Percentiles rank a stretch among this genome's conserved stretches.
These are phyloP conservation scores for Mortierella sp. DNA, from an alignment of 371 early-diverging fungal species.

Conservation along the genomic window DNA sequence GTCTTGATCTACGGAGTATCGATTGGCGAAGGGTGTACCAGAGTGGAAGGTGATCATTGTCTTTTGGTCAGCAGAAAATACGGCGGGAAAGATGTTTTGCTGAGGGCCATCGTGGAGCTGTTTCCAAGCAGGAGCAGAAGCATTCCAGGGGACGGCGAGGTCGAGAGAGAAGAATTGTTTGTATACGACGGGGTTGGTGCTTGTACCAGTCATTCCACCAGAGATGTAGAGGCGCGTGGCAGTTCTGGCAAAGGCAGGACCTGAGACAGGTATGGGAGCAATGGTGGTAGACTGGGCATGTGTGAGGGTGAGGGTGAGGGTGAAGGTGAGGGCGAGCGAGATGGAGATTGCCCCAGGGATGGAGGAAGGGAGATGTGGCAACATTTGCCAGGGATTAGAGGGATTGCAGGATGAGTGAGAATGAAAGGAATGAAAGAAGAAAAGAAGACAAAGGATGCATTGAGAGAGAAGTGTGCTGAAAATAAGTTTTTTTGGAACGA, in stretches of 20 bases:
- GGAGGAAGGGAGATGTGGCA: not conserved
- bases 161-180: conserved; percentile 41
- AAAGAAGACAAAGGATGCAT: too few species aligned
- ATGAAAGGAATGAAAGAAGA: too few species aligned
- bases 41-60: conserved; percentile 41
- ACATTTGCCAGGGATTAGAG: not conserved
- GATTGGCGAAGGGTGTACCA: not conserved
- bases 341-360: not conserved
- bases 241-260: conserved; percentile 42
- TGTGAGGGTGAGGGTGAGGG: not conserved
- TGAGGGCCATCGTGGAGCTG: conserved; percentile 26
- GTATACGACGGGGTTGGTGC: not conserved
- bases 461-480: too few species aligned
- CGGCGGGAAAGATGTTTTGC: conserved; percentile 33
- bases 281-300: too few species aligned
- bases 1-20: conserved; percentile 17
- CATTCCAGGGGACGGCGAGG: conserved; percentile 38
- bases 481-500: too few species aligned
- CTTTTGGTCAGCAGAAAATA: conserved; percentile 35
- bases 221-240: conserved; percentile 30
- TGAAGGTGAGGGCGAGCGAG: not conserved
- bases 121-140: conserved; percentile 28
- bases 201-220: conserved; percentile 14
- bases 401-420: too few species aligned
- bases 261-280: not conserved